A percentile compares a stretch with the other conserved stretches of the same genome.
phyloP scores from a whole-genome alignment of 2,329 filamentous ascomycete species.

The Fonsecaea monophora region DNA sequence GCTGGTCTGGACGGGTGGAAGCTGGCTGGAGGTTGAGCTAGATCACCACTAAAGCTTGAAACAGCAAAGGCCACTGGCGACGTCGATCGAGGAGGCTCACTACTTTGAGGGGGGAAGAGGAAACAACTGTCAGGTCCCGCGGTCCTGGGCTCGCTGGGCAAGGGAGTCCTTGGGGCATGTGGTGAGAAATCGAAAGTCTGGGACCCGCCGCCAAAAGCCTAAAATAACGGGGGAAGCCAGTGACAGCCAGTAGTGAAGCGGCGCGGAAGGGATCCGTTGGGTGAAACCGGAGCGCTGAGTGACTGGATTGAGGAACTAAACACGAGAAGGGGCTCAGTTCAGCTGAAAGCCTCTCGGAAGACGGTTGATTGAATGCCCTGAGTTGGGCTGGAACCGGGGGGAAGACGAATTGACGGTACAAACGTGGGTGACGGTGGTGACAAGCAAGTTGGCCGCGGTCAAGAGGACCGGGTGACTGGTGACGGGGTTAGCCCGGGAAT shows the following conservation, averaged over 20 bases:
- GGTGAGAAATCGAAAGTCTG: constrained; percentile 19
- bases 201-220: constrained; percentile 28
- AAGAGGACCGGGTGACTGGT: neutral
- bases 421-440: constrained; percentile 5
- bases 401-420: constrained; percentile 3
- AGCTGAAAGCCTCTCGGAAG: constrained; percentile 8
- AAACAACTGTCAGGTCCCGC: constrained; percentile 13
- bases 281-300: constrained; percentile 23
- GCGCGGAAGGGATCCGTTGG: constrained; percentile 29
- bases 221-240: constrained; percentile 24
- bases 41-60: constrained; percentile 16
- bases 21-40: constrained; percentile 7
- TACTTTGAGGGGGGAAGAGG: neutral
- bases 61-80: constrained; percentile 13
- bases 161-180: constrained; percentile 12
- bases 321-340: constrained; percentile 19
- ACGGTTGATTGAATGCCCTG: constrained; percentile 19
- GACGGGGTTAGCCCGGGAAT: constrained; percentile 6
- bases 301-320: constrained; percentile 20
- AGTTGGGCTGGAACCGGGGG: constrained; percentile 7
- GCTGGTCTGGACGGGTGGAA: constrained; percentile 18
- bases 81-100: constrained; percentile 9
- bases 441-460: neutral
- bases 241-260: constrained; percentile 23
- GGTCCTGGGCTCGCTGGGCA: neutral